A percentile compares a stretch with the other conserved stretches of the same genome.
Conservation (phyloP, 192 early-diverging fungal species). For the Spizellomyces sp. region DNA sequence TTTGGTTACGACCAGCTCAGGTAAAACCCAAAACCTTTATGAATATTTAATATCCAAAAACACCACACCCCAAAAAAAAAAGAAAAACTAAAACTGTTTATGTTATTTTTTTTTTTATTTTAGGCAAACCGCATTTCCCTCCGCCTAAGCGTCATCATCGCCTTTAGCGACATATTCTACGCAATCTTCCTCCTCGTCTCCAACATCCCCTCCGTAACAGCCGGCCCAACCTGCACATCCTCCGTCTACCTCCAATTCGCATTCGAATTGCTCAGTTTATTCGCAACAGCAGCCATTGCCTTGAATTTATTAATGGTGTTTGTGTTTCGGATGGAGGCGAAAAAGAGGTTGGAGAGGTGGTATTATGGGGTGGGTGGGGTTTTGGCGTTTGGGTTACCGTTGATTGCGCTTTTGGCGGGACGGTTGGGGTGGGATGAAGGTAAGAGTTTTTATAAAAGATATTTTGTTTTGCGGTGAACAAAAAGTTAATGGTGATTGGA, state of each 20-base stretch:
- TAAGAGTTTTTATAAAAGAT: too few species aligned
- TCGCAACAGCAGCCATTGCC: conserved; percentile 18
- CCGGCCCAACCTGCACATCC: neutral
- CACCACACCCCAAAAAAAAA: too few species aligned
- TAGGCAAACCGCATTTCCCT: conserved; percentile 20
- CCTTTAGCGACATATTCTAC: conserved; percentile 10
- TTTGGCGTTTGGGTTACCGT: conserved; percentile 9
- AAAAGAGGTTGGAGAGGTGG: conserved; percentile 8
- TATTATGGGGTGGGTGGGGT: conserved; percentile 13
- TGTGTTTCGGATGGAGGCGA: conserved; percentile 9
- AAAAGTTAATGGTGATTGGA: conserved; percentile 1
- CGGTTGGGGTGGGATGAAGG: conserved; percentile 21
- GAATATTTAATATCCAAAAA: too few species aligned
- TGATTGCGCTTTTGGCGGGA: neutral
- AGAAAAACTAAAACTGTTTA: too few species aligned
- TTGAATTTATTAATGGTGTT: conserved; percentile 30
- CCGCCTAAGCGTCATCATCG: conserved; percentile 9
- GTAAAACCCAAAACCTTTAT: too few species aligned
- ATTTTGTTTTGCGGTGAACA: too few species aligned
- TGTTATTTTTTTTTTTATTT: too few species aligned
- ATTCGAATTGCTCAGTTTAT: conserved; percentile 15
- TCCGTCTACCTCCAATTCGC: conserved; percentile 15
- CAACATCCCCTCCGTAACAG: conserved; percentile 1
- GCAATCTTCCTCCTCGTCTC: conserved; percentile 7
- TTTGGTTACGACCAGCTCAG: too few species aligned